Evolutionary conservation across 495 filamentous ascomycete species (phyloP), one percentile per base, ranked within the genome.

Genomic region (Penicillium turbatum): DNA sequence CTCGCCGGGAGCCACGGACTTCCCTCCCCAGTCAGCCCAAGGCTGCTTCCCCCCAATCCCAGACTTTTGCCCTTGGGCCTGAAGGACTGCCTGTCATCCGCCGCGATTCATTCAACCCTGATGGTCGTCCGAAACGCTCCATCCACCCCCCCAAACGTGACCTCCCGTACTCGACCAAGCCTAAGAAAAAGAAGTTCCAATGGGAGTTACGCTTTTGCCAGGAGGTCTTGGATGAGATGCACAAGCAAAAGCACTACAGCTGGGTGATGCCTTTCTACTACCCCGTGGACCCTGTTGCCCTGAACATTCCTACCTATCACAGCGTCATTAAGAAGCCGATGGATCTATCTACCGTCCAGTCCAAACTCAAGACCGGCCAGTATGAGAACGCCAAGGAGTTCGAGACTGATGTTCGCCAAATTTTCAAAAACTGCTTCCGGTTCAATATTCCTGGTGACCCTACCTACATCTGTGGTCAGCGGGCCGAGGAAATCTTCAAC

Each of bases 251-350:
- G 64, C 81, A 96, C 62, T 74, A 71, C 26, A 57, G 63, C 2
- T 75, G 84, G 59, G 84, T 87, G 5, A 74, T 73, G 29, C 82
- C 87, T 35, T 98, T 98, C 72, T 73, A 87, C 59, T 67, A 72
- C 5, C 88, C 92, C 0, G 93, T 98, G 13, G 93, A 98, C 60
- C 92, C 95, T 0, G 92, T 97, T 19, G 92, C 91, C 5, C 72
- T 96, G 53, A 92, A 95, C 70, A 97, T 98, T 52, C 93, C 93
- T 1, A 82, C 86, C 15, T 98, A 98, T 64, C 90, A 91, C 67
- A 90, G 86, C 59, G 72, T 97, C 58, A 88, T 98, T 70, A 97
- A 95, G 74, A 88, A 90, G 62, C 93, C 93, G 2, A 98, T 97
- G 93, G 93, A 98, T 61, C 73, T 98, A 21, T 72, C 77, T 3